Base-by-base conservation (phyloP, 176 grass and related monocot species). In the Oryza nivara region DNA sequence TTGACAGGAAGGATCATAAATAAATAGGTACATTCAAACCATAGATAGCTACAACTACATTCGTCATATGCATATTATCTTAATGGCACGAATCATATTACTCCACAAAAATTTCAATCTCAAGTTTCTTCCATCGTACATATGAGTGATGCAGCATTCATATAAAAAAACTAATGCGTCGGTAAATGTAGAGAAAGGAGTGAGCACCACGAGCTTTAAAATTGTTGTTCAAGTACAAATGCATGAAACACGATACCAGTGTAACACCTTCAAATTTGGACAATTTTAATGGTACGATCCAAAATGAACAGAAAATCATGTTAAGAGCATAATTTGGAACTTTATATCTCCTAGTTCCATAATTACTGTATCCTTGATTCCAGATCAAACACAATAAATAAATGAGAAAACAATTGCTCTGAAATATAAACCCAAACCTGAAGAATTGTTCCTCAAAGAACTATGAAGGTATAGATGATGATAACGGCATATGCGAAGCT, bases 381-480 rank as follows among this genome's bases (percentile, higher is more conserved):
- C 38, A 63, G 67, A 58, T 83, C 44, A 80, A 89, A 84, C 30
- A 72, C 19, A 47, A 79, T 30, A 84, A 13, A 73, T 12, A 67
- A 17, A 56, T 60, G 58, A 48, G 14, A 89, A 36, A 26, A 54
- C 7, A 74, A 61, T 28, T 67, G 20, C 56, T 77, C 58, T 77
- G 47, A 46, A 77, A 81, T 26, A 45, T 67, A 84, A 78, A 81
- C 61, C 19, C 56, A 88, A 85, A 98, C 96, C 96, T 98, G 96
- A 98, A 88, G 88, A 92, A 90, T 95, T 95, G 78, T 92, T 86
- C 51, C 75, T 93, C 82, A 98, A 86, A 87, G 96, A 95, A 82
- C 72, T 91, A 74, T 98, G 96, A 73, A 98, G 85, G 78, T 87
- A 98, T 71, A 98, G 83, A 87, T 95, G 91, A 52, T 98, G 96